Evolutionary conservation across 2,329 filamentous ascomycete genomes (phyloP).

Genomic region (Sporothrix inflata): DNA sequence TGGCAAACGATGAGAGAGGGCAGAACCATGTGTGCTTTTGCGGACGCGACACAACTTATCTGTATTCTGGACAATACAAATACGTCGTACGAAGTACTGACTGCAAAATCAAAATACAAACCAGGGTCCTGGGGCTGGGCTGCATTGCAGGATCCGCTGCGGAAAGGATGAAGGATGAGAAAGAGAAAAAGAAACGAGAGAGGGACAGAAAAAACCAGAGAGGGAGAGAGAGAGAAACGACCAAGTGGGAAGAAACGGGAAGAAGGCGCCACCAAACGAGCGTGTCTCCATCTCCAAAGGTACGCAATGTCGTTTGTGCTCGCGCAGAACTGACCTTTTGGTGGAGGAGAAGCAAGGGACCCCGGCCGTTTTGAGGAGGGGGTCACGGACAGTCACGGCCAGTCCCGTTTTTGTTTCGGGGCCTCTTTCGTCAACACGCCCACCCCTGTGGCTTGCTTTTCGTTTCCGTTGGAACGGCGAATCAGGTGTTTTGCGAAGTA

Average conservation of each 20-base stretch:
- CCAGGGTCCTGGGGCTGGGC: neutral
- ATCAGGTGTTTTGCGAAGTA: neutral
- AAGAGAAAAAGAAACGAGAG: neutral
- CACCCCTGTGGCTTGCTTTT: neutral
- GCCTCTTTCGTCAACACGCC: slow-evolving; percentile 1
- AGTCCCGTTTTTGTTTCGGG: slow-evolving; percentile 18
- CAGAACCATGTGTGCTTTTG: neutral
- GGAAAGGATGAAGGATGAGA: slow-evolving; percentile 9
- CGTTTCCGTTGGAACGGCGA: neutral
- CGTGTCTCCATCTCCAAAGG: neutral
- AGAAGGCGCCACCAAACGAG: neutral
- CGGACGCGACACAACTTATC: neutral
- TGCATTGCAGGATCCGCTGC: slow-evolving; percentile 10
- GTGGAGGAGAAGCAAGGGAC: neutral
- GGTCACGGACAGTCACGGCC: slow-evolving; percentile 1
- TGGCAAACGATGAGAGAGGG: neutral
- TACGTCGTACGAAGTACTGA: slow-evolving; percentile 3
- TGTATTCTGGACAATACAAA: neutral
- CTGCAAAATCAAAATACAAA: neutral
- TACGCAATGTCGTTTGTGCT: slow-evolving; percentile 15
- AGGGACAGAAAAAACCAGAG: neutral
- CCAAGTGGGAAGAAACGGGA: neutral
- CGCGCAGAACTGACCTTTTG: neutral
- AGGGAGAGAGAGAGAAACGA: neutral
- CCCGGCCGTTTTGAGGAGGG: neutral